These are phyloP conservation scores for Zygoascus ofunaensis DNA, from an alignment of 805 yeast genomes.

Conservation along the genomic window DNA sequence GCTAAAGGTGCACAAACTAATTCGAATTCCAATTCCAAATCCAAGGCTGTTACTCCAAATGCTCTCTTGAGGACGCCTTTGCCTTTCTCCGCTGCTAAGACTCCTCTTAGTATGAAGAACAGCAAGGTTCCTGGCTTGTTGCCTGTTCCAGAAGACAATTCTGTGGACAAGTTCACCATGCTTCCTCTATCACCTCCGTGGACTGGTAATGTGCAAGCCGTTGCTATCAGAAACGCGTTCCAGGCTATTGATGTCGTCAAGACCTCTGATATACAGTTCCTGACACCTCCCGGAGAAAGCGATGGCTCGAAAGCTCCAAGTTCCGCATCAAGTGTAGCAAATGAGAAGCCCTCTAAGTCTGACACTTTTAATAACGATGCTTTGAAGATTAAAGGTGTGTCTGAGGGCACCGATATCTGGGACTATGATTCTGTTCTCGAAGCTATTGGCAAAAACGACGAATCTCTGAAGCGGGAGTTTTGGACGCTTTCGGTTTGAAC, in stretches of 20 bases:
- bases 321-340: conserved; percentile 4
- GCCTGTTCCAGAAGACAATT: conserved; percentile 9
- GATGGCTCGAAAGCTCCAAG: not conserved
- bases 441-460: conserved; percentile 18
- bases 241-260: conserved; percentile 24
- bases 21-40: conserved; percentile 1
- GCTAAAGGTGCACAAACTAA: conserved; percentile 1
- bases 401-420: conserved; percentile 13
- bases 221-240: conserved; percentile 28
- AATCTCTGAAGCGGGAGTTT: conserved; percentile 17
- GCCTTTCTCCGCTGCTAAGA: conserved; percentile 17
- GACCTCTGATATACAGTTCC: conserved; percentile 21
- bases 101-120: conserved; percentile 7
- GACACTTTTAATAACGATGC: conserved; percentile 11
- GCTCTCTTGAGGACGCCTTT: conserved; percentile 18
- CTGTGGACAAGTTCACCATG: not conserved
- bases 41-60: conserved; percentile 16
- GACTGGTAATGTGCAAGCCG: conserved; percentile 26
- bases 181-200: conserved; percentile 16
- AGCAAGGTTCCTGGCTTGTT: not conserved
- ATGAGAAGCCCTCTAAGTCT: conserved; percentile 4
- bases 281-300: conserved; percentile 23
- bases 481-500: conserved; percentile 18
- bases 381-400: conserved; percentile 5
- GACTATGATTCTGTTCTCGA: conserved; percentile 19